Conservation (phyloP, 805 yeast genomes). For the Wickerhamiella shivajii region DNA sequence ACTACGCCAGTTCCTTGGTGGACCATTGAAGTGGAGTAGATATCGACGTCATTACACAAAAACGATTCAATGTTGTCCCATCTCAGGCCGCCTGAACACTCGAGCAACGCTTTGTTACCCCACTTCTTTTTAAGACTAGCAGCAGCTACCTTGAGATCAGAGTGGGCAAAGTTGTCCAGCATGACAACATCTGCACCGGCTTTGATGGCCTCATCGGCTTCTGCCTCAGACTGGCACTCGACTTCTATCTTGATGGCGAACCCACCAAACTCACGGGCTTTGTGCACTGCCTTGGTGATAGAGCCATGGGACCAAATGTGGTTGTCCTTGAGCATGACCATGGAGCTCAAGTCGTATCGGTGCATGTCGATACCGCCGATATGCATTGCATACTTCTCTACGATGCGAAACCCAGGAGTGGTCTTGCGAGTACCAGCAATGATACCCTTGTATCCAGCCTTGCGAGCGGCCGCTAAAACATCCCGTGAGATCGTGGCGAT, state of each 20-base stretch:
- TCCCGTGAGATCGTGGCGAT: constrained; percentile 61
- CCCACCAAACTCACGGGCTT: constrained; percentile 72
- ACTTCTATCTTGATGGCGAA: constrained; percentile 85
- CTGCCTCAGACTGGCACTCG: constrained; percentile 71
- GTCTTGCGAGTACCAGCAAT: constrained; percentile 96
- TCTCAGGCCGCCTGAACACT: constrained; percentile 86
- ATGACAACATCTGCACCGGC: constrained; percentile 95
- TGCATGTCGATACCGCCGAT: constrained; percentile 93
- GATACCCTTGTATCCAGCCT: constrained; percentile 58
- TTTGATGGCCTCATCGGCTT: constrained; percentile 80
- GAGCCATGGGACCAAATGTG: constrained; percentile 90
- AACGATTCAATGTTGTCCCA: constrained; percentile 48
- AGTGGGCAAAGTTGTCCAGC: constrained; percentile 77
- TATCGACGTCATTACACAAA: constrained; percentile 67
- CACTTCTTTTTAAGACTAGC: constrained; percentile 42
- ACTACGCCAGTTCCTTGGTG: constrained; percentile 82
- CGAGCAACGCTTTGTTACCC: constrained; percentile 45
- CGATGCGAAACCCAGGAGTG: constrained; percentile 82
- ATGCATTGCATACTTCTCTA: constrained; percentile 88
- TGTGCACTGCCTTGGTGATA: constrained; percentile 64
- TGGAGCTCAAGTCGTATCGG: constrained; percentile 76
- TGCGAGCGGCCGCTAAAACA: constrained; percentile 46
- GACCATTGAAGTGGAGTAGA: constrained; percentile 78
- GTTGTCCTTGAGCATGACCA: constrained; percentile 94
- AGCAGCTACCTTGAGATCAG: constrained; percentile 52